Evolutionary conservation across 2,329 filamentous ascomycete genomes (phyloP).

Genomic region (Ascochyta fabae): DNA sequence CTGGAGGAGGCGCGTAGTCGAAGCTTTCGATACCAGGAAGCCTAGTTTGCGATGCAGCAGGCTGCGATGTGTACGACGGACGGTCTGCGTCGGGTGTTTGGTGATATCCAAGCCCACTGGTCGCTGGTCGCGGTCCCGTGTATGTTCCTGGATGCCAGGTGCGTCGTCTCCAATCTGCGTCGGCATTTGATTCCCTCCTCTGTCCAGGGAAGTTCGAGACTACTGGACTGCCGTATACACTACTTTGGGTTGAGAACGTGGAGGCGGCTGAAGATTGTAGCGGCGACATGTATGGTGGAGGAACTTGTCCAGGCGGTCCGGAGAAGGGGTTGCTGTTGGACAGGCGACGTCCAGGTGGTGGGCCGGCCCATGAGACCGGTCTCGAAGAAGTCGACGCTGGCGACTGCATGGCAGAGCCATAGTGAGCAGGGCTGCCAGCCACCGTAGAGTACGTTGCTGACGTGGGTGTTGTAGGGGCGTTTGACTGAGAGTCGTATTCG

Average conservation of each 20-base stretch:
- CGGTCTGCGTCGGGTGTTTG: slow-evolving; percentile 71
- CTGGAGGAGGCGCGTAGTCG: slow-evolving; percentile 72
- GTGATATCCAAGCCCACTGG: slow-evolving; percentile 77
- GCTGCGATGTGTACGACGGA: slow-evolving; percentile 61
- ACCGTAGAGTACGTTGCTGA: slow-evolving; percentile 82
- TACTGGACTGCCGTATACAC: slow-evolving; percentile 71
- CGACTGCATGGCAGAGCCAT: slow-evolving; percentile 72
- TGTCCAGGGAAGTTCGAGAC: slow-evolving; percentile 67
- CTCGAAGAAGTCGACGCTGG: slow-evolving; percentile 73
- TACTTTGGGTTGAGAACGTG: slow-evolving; percentile 64
- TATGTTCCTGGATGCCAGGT: slow-evolving; percentile 89
- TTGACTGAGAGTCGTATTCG: slow-evolving; percentile 70
- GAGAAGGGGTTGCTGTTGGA: slow-evolving; percentile 78
- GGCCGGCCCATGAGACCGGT: slow-evolving; percentile 74
- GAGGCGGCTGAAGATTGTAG: slow-evolving; percentile 62
- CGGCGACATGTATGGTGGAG: slow-evolving; percentile 63
- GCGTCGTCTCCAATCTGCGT: slow-evolving; percentile 80
- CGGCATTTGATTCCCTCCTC: slow-evolving; percentile 71
- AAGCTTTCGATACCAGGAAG: slow-evolving; percentile 93
- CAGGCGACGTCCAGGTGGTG: slow-evolving; percentile 74
- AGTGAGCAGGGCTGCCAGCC: slow-evolving; percentile 74
- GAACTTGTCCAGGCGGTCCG: slow-evolving; percentile 65
- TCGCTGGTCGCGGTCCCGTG: slow-evolving; percentile 65
- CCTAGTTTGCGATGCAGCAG: slow-evolving; percentile 65
- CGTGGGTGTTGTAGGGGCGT: slow-evolving; percentile 80